These are phyloP conservation scores for Penicillium malachiteum DNA, from an alignment of 495 filamentous ascomycete species.

Conservation along the genomic window DNA sequence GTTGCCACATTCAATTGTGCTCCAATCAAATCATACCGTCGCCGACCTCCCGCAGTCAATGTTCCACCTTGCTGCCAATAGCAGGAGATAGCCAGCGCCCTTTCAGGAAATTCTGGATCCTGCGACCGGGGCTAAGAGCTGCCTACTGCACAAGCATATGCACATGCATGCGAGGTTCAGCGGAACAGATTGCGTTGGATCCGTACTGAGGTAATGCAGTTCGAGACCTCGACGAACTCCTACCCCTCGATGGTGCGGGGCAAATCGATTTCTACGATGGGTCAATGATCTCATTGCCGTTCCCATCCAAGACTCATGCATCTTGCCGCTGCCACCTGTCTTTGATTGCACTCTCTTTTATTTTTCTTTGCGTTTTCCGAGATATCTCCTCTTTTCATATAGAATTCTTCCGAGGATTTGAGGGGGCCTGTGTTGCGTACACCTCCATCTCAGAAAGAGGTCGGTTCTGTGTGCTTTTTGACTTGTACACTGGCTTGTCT, in stretches of 20 bases:
- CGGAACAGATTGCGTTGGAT: neutral
- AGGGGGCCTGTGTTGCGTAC: neutral
- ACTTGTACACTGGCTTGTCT: neutral
- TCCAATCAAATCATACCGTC: conserved; percentile 18
- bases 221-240: neutral
- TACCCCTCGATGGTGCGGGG: neutral
- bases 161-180: neutral
- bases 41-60: conserved; percentile 4
- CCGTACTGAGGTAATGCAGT: neutral
- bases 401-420: conserved; percentile 1
- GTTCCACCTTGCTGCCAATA: conserved; percentile 12
- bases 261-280: neutral
- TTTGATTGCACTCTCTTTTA: neutral
- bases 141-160: conserved; percentile 12
- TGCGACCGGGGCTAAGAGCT: conserved; percentile 18
- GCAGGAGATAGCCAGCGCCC: conserved; percentile 4
- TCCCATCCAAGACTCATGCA: neutral
- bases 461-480: neutral
- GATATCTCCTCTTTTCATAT: conserved; percentile 13
- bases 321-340: neutral
- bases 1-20: conserved; percentile 11
- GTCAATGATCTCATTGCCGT: neutral
- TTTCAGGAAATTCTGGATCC: conserved; percentile 6
- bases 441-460: neutral
- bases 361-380: neutral